Percentiles rank a stretch among this genome's conserved stretches.
phyloP scores from a whole-genome alignment of 208 protist species.

The Leishmania aethiopica region DNA sequence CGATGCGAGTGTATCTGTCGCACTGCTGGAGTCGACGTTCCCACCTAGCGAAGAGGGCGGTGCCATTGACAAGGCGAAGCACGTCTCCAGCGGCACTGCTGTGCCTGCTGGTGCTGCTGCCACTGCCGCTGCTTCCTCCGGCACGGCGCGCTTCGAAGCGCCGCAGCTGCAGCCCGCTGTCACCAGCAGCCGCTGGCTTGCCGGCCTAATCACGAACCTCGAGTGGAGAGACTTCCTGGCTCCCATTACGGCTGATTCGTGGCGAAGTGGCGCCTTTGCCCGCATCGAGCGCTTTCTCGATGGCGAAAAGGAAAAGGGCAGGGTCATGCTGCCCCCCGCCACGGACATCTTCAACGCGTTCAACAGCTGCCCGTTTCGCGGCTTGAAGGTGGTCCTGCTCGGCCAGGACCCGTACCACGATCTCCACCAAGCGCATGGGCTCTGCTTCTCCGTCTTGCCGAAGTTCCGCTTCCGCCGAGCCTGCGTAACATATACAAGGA shows the following conservation, averaged over 20 bases:
- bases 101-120: background rate
- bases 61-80: background rate
- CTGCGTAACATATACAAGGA: slow-evolving; percentile 98
- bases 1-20: background rate
- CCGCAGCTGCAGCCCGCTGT: background rate
- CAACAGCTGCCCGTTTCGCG: slow-evolving; percentile 87
- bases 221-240: slow-evolving; percentile 65
- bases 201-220: slow-evolving; percentile 43
- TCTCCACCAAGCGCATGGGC: slow-evolving; percentile 95
- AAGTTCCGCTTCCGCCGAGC: slow-evolving; percentile 84
- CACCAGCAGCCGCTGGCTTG: slow-evolving; percentile 37
- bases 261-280: slow-evolving; percentile 46
- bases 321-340: slow-evolving; percentile 78
- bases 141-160: background rate
- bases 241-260: slow-evolving; percentile 47
- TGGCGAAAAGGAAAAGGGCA: slow-evolving; percentile 35
- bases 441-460: slow-evolving; percentile 96
- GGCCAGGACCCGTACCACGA: slow-evolving; percentile 97
- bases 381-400: slow-evolving; percentile 95
- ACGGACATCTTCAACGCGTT: slow-evolving; percentile 92
- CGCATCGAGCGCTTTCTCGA: slow-evolving; percentile 79
- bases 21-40: background rate
- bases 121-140: background rate
- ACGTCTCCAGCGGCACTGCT: background rate
- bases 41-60: background rate